phyloP scores from a whole-genome alignment of 371 early-diverging fungal genomes.

The Entomophthora muscae region DNA sequence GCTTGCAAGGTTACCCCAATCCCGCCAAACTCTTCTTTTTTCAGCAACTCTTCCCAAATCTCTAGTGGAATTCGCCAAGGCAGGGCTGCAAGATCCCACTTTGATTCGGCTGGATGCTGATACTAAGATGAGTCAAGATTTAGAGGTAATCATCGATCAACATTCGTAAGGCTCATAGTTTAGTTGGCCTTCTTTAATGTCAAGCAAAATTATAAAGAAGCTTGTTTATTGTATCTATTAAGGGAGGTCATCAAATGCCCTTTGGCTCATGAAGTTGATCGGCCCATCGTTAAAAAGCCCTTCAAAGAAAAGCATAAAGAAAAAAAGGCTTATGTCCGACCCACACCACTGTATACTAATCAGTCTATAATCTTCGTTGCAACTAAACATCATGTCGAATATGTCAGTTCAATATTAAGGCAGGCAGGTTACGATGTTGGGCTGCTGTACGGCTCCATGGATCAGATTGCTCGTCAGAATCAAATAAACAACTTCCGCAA shows the following conservation, averaged over 20 bases:
- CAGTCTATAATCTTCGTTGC: conserved; percentile 88
- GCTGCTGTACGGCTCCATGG: conserved; percentile 86
- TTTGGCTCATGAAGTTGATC: conserved; percentile 3
- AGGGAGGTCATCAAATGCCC: conserved; percentile 44
- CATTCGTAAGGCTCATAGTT: background rate
- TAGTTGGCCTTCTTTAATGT: conserved; percentile 70
- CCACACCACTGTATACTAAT: conserved; percentile 26
- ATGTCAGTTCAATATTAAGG: conserved; percentile 50
- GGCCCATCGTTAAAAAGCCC: conserved; percentile 25
- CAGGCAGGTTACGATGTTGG: conserved; percentile 54
- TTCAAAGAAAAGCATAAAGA: conserved; percentile 17
- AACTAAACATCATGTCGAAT: conserved; percentile 95
- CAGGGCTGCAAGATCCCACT: conserved; percentile 83
- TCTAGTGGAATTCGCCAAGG: conserved; percentile 88
- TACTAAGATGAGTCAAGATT: conserved; percentile 77
- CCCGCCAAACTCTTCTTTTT: conserved; percentile 80
- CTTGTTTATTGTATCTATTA: conserved; percentile 66
- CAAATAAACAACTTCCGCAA: conserved; percentile 69
- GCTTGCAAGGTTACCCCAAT: conserved; percentile 56
- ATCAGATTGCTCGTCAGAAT: conserved; percentile 77
- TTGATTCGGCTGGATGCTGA: conserved; percentile 86
- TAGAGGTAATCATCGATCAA: conserved; percentile 31
- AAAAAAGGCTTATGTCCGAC: conserved; percentile 24
- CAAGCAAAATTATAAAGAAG: conserved; percentile 76
- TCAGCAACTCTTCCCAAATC: conserved; percentile 88